A percentile compares a stretch with the other conserved stretches of the same genome.
Conservation (phyloP, 257 asterid genomes). For the Solanum appendiculatum region DNA sequence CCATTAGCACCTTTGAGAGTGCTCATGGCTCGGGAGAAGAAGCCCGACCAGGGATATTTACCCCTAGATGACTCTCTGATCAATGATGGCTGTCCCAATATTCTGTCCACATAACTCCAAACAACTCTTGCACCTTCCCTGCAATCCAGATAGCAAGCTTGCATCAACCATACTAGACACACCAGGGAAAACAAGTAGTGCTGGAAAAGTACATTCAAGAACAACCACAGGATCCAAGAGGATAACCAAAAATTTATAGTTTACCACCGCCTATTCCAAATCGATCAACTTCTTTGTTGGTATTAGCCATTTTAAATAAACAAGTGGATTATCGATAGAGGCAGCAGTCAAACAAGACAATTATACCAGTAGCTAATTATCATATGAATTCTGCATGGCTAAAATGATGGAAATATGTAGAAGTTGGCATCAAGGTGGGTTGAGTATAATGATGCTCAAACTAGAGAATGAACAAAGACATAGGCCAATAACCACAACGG, state of each 20-base stretch:
- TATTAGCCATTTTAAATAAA: not conserved
- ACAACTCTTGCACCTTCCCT: slow-evolving; percentile 95
- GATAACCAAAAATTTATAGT: not conserved
- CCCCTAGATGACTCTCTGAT: slow-evolving; percentile 96
- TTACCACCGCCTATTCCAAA: not conserved
- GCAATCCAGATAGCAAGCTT: slow-evolving; percentile 17
- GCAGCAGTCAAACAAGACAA: not conserved
- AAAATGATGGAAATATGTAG: not conserved
- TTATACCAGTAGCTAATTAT: not conserved
- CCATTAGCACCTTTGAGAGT: slow-evolving; percentile 30
- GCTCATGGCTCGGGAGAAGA: slow-evolving; percentile 46
- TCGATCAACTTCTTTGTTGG: not conserved
- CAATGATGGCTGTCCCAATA: slow-evolving; percentile 92
- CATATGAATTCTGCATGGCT: not conserved
- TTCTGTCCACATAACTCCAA: slow-evolving; percentile 94
- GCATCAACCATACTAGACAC: not conserved
- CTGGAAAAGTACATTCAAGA: not conserved
- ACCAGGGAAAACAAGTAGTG: not conserved
- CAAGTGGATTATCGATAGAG: not conserved
- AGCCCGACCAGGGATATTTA: slow-evolving; percentile 92
- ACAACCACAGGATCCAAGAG: not conserved
- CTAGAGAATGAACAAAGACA: not conserved
- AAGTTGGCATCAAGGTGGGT: not conserved
- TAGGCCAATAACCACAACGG: not conserved
- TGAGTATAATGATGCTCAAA: not conserved